Evolutionary conservation across 257 asterid genomes (phyloP).

Genomic region (Plantago elongata): DNA sequence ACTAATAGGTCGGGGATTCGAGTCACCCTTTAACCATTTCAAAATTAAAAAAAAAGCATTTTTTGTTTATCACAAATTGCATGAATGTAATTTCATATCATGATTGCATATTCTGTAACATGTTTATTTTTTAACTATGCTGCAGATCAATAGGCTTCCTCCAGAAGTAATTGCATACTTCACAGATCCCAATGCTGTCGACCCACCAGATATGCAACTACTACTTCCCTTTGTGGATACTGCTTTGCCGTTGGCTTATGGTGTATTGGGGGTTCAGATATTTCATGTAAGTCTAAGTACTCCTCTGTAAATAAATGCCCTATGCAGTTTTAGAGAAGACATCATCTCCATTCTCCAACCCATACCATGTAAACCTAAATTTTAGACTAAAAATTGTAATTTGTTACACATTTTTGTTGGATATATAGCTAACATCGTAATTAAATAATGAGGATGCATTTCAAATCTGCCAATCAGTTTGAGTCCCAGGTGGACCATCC

Average conservation of each 20-base stretch:
- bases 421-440: too few species aligned
- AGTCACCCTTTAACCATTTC: too few species aligned
- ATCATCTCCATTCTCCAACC: neutral
- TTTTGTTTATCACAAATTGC: conserved; percentile 8
- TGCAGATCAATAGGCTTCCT: conserved; percentile 79
- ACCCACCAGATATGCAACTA: conserved; percentile 93
- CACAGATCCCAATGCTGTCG: conserved; percentile 89
- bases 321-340: neutral
- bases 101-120: conserved; percentile 4
- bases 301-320: conserved; percentile 10
- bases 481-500: too few species aligned
- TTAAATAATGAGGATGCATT: too few species aligned
- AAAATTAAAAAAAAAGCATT: too few species aligned
- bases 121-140: conserved; percentile 27
- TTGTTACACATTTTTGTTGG: too few species aligned
- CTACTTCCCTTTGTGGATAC: conserved; percentile 79
- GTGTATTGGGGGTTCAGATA: conserved; percentile 77
- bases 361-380: too few species aligned
- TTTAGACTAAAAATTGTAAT: too few species aligned
- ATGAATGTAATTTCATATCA: neutral
- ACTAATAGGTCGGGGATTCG: too few species aligned
- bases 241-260: conserved; percentile 89
- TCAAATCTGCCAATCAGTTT: too few species aligned
- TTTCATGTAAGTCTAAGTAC: conserved; percentile 60
- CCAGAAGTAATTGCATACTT: conserved; percentile 88